Base-by-base conservation (phyloP, 306 rosid genomes). In the Pyrus pyrifolia region DNA sequence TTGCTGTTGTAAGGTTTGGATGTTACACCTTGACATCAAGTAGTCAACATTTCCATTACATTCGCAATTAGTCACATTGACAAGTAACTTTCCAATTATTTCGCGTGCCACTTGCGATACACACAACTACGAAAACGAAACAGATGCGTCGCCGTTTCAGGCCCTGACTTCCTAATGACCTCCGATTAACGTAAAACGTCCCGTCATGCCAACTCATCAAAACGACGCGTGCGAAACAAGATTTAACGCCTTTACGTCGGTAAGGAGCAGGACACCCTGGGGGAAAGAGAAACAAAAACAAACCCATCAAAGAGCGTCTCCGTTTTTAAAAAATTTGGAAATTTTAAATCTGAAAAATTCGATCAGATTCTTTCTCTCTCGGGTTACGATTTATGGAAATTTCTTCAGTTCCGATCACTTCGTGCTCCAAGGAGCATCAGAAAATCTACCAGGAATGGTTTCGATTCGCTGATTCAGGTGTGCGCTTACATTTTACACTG, bases 381-480 rank as follows among this genome's bases (percentile, higher is more conserved):
- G 8, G 18, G 21, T 4, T 49, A 15, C 55, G 55, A 49, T 17
- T 15, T 13, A 90, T 95, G 99, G 97, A 92, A 76, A 82, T 95
- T 81, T 87, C 44, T 58, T 74, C 97, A 23, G 72, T 78, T 61
- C 85, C 92, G 52, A 57, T 75, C 5, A 70, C 61, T 74, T 79
- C 91, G 4, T 81, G 85, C 79, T 89, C 92, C 55, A 86, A 84
- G 77, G 97, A 89, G 66, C 79, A 86, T 68, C 90, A 87, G 67
- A 60, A 55, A 66, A 72, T 89, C 76, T 95, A 90, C 25, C 88
- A 74, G 78, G 92, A 90, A 75, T 95, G 99, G 99, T 95, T 95
- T 76, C 81, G 71, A 75, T 85, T 51, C 80, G 99, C 91, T 17
- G 99, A 95, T 89, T 73, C 93, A 77, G 99, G 99, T 95, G 67